Conservation (phyloP, 2,329 filamentous ascomycete species). For the Fusarium goolgardi region DNA sequence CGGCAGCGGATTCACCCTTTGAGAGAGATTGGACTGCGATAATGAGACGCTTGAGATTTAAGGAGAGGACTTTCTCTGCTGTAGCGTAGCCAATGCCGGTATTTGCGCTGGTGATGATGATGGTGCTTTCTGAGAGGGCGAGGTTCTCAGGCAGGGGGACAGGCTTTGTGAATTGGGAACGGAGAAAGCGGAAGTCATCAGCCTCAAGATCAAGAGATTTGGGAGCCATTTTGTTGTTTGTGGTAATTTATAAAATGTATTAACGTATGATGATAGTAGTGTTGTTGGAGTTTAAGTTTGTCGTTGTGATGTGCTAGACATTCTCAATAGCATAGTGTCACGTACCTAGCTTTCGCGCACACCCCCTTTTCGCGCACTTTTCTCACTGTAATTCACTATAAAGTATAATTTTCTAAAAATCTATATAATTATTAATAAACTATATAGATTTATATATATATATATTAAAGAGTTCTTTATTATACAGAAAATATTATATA, state of each 20-base stretch:
- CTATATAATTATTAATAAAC: too few species aligned
- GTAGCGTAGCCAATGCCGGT: constrained; percentile 61
- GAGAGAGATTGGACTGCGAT: constrained; percentile 58
- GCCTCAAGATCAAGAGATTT: constrained; percentile 41
- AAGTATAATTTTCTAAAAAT: too few species aligned
- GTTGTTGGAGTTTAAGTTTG: neutral
- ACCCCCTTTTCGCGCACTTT: too few species aligned
- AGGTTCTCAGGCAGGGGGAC: constrained; percentile 35
- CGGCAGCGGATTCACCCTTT: constrained; percentile 57
- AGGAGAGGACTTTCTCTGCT: constrained; percentile 53
- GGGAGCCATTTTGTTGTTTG: constrained; percentile 33
- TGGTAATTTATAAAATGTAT: neutral
- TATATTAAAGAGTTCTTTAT: too few species aligned
- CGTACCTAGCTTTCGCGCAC: too few species aligned
- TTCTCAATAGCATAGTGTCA: neutral
- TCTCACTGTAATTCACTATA: too few species aligned
- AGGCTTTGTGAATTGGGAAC: constrained; percentile 46
- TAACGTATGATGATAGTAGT: neutral
- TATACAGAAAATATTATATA: too few species aligned
- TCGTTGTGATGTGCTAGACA: neutral
- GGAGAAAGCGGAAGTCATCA: constrained; percentile 38
- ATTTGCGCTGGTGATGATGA: constrained; percentile 63
- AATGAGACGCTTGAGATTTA: constrained; percentile 57
- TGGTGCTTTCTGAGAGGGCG: constrained; percentile 52
- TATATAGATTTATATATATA: too few species aligned